Conservation (phyloP, 2,329 filamentous ascomycete species). For the Aspergillus niger region DNA sequence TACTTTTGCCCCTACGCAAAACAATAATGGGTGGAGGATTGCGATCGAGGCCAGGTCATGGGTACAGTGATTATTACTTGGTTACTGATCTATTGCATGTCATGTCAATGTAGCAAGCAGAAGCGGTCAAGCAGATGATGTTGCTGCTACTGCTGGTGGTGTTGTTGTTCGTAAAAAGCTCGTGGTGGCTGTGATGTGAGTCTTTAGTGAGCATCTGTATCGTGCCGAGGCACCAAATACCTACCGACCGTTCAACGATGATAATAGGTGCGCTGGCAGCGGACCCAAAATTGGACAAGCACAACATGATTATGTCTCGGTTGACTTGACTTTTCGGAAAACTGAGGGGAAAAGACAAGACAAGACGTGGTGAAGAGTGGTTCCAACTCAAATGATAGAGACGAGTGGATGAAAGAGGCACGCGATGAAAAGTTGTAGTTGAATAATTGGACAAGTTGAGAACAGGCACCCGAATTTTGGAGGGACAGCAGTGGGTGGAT, state of each 20-base stretch:
- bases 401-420: background rate
- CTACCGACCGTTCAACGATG: too few species aligned
- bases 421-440: too few species aligned
- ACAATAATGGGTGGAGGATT: background rate
- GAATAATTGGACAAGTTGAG: background rate
- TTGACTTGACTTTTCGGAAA: background rate
- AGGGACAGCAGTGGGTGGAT: background rate
- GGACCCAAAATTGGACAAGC: too few species aligned
- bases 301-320: too few species aligned
- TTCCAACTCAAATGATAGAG: background rate
- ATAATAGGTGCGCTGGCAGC: too few species aligned
- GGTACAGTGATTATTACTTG: too few species aligned
- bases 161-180: too few species aligned
- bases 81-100: background rate
- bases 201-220: too few species aligned
- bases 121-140: background rate
- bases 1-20: background rate
- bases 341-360: background rate
- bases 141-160: too few species aligned
- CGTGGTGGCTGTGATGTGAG: too few species aligned
- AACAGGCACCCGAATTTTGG: conserved; percentile 5
- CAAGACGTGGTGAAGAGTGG: background rate
- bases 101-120: background rate
- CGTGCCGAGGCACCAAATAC: too few species aligned
- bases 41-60: background rate